phyloP scores from a whole-genome alignment of 1,284 basidiomycete species.

The Naganishia liquefaciens region DNA sequence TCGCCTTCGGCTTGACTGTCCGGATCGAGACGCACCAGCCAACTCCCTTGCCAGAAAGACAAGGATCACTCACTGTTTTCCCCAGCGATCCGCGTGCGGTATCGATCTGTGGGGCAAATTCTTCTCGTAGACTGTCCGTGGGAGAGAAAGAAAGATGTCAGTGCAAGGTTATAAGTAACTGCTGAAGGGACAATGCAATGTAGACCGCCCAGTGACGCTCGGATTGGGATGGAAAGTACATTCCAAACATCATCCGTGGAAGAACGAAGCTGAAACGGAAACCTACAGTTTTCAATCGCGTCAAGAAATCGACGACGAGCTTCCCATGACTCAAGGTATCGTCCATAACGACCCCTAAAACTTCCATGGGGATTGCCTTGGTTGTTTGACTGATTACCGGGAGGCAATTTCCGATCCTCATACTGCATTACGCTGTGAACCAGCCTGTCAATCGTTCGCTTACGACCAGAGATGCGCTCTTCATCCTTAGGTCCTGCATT shows the following conservation, averaged over 20 bases:
- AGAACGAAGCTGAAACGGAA: neutral
- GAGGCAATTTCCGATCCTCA: no score
- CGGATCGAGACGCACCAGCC: no score
- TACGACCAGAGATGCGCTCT: constrained; percentile 4
- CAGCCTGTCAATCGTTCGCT: constrained; percentile 12
- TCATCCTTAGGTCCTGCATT: neutral
- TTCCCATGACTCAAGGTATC: constrained; percentile 27
- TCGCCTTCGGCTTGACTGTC: neutral
- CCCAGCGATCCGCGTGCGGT: constrained; percentile 44
- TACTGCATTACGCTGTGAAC: neutral
- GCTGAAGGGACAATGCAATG: no score
- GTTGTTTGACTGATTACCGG: neutral
- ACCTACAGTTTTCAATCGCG: constrained; percentile 28
- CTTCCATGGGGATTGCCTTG: neutral
- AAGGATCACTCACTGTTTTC: constrained; percentile 41
- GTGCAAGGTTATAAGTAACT: constrained; percentile 32
- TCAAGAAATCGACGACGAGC: constrained; percentile 21
- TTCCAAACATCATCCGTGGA: constrained; percentile 20
- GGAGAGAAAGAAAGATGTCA: constrained; percentile 15
- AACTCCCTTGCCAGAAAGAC: no score
- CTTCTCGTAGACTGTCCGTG: constrained; percentile 38
- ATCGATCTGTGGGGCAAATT: constrained; percentile 45
- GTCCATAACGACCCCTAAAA: neutral
- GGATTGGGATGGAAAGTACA: no score
- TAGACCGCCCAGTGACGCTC: no score